Base-by-base conservation (phyloP, 805 yeast species). In the Candida tallmaniae region DNA sequence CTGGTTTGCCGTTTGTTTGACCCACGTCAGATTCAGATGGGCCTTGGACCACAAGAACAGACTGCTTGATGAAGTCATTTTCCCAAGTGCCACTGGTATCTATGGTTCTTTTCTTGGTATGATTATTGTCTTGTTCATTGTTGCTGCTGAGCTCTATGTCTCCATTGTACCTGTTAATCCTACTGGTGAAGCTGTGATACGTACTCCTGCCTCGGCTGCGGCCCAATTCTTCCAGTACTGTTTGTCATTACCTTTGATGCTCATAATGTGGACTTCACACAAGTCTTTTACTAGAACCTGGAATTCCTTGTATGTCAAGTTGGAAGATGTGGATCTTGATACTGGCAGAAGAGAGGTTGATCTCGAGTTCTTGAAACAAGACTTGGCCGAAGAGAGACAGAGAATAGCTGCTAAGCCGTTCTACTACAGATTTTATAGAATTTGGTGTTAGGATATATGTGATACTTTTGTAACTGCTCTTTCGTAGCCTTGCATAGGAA, bases 161-260 rank as follows among this genome's bases (percentile, higher is more conserved):
- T 57, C 72, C 3, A 47, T 64, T 34, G 65, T 51, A 51, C 71
- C 71, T 24, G n/a, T n/a, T n/a, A n/a, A n/a, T n/a, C n/a, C n/a
- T n/a, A n/a, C n/a, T n/a, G n/a, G n/a, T n/a, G n/a, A n/a, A n/a
- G n/a, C n/a, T n/a, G n/a, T n/a, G n/a, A n/a, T n/a, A n/a, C n/a
- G n/a, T n/a, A 52, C 56, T 30, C 63, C 56, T 15, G 42, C 23
- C 4, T 27, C 37, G 1, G 33, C 44, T n/a, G 50, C 35, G 38
- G 69, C 63, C 8, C 48, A 45, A 21, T 76, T 76, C 56, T 74
- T 77, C 63, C 62, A 74, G 48, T 56, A 68, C 38, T 76, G 77
- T 56, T 51, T 74, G 40, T 72, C 75, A 24, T 57, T 71, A 27
- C 64, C 70, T 12, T 62, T 70, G 23, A 62, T 72, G 56, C 39